Evolutionary conservation across 2,329 filamentous ascomycete species (phyloP).

Genomic region (Raffaelea ambrosiae): DNA sequence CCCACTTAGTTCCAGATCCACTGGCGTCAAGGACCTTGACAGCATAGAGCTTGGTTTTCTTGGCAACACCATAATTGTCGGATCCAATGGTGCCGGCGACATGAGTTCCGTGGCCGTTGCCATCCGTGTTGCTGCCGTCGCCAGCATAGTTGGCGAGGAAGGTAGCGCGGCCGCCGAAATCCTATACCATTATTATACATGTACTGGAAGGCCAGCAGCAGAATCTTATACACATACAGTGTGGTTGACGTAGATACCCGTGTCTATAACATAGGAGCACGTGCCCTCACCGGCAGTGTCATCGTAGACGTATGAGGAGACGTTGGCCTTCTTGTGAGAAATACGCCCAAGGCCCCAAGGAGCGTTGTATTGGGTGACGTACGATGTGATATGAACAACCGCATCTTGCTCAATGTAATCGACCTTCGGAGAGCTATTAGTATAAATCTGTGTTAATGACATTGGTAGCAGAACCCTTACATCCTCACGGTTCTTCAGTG

Average conservation of each 20-base stretch:
- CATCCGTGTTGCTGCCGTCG: slow-evolving; percentile 27
- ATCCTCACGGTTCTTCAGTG: slow-evolving; percentile 15
- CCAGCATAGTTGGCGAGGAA: slow-evolving; percentile 28
- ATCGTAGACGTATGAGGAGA: slow-evolving; percentile 21
- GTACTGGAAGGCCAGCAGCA: too few species aligned
- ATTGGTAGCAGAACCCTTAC: slow-evolving; percentile 7
- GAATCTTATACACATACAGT: slow-evolving; percentile 13
- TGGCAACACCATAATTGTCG: slow-evolving; percentile 35
- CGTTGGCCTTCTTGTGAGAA: slow-evolving; percentile 14
- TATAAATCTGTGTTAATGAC: neutral
- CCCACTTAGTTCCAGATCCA: slow-evolving; percentile 22
- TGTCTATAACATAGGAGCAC: slow-evolving; percentile 35
- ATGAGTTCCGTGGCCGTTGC: slow-evolving; percentile 39
- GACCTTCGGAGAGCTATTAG: slow-evolving; percentile 17
- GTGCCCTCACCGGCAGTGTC: slow-evolving; percentile 19
- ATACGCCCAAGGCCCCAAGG: slow-evolving; percentile 21
- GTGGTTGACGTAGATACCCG: slow-evolving; percentile 35
- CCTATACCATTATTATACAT: slow-evolving; percentile 2
- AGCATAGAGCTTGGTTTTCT: slow-evolving; percentile 31
- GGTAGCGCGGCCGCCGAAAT: slow-evolving; percentile 34
- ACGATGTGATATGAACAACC: slow-evolving; percentile 19
- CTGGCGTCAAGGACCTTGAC: slow-evolving; percentile 35
- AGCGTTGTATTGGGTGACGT: slow-evolving; percentile 16
- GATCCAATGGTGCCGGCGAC: slow-evolving; percentile 36
- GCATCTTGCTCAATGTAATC: slow-evolving; percentile 23